Evolutionary conservation across 140 eudicot genomes (phyloP), one percentile per base, ranked within the genome.

Genomic region (Senecio squalidus): DNA sequence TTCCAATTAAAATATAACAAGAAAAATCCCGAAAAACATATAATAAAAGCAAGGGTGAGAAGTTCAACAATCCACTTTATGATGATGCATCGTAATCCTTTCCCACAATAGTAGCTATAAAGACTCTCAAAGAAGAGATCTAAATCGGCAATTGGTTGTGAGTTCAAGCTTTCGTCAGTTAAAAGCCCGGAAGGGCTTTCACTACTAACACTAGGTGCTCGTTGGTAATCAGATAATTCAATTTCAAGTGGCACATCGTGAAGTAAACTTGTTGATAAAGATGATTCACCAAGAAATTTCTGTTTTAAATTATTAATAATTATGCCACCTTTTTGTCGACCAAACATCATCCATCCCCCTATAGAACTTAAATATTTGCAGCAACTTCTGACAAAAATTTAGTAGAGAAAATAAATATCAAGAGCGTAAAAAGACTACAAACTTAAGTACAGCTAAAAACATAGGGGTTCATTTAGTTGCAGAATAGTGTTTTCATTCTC

Each of bases 31-130:
- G 65, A 39, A 24, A 59, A 59, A 1, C 6, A 39, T 38, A 38
- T 39, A 10, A 40, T 24, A 59, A 59, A 59, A 39, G 51, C 65
- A 8, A 59, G 65, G n/a, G 24, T 40, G 6, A 59, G 38, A 15
- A 88, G 90, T 60, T 84, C 96, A 41, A 84, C 80, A 31, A 84
- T 71, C 94, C 96, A 88, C 76, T 81, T 86, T 24, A 81, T 78
- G 30, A 88, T 76, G n/a, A 88, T 84, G 85, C 96, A 88, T 84
- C 82, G 73, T 25, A 88, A 79, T 25, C 96, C 96, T 68, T 88
- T 88, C 65, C 77, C 96, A 57, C 94, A 78, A 58, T 88, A 88
- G 72, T 88, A 88, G 74, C 78, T 70, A 76, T 88, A 84, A 10
- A 88, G 70, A 59, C 90, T 76, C 76, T 76, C 94, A 18, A 76